These are phyloP conservation scores for Trichoderma sp. DNA, from an alignment of 2,329 filamentous ascomycete genomes.

Conservation along the genomic window DNA sequence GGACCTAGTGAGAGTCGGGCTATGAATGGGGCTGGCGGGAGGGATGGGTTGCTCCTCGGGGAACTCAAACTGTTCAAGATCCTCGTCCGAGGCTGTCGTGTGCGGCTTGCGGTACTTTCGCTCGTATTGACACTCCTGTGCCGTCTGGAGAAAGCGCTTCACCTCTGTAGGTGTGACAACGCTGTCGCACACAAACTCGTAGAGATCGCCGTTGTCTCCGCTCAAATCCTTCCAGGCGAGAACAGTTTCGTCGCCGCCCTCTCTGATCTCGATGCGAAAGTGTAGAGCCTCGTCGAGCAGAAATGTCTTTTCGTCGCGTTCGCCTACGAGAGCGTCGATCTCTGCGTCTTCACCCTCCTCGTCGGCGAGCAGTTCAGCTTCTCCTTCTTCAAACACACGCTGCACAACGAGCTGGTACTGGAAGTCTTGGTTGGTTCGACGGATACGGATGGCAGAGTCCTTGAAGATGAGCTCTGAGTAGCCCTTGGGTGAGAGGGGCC, in stretches of 20 bases:
- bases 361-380: constrained; percentile 85
- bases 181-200: constrained; percentile 91
- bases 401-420: constrained; percentile 98
- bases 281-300: constrained; percentile 88
- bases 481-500: constrained; percentile 90
- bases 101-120: constrained; percentile 82
- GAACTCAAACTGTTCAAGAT: constrained; percentile 82
- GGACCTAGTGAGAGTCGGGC: constrained; percentile 53
- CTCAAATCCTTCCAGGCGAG: constrained; percentile 94
- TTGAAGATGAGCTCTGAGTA: constrained; percentile 99
- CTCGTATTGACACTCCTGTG: constrained; percentile 95
- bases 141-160: constrained; percentile 74
- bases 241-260: constrained; percentile 77
- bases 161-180: constrained; percentile 69
- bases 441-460: constrained; percentile 88
- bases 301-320: constrained; percentile 97
- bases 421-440: constrained; percentile 88
- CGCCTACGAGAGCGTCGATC: constrained; percentile 67
- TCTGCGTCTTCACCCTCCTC: constrained; percentile 82
- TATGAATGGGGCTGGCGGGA: constrained; percentile 60
- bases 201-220: constrained; percentile 91
- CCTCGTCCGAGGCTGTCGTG: constrained; percentile 74
- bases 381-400: constrained; percentile 94
- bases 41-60: constrained; percentile 61
- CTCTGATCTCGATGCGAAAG: constrained; percentile 78